Conservation (phyloP, 2,329 filamentous ascomycete genomes). For the Paradendryphiella salina region DNA sequence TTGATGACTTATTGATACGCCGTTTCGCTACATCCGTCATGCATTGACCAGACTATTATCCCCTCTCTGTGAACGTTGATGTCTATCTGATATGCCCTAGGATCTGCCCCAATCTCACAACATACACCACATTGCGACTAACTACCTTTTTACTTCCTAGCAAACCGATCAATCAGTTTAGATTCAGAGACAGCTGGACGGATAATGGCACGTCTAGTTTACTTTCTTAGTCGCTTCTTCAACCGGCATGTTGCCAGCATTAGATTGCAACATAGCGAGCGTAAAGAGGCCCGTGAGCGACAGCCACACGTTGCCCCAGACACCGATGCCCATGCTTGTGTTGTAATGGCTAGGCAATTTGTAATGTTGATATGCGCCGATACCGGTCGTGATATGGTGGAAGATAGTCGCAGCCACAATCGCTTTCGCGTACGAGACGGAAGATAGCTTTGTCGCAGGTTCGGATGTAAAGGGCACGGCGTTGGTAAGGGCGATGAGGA, state of each 20-base stretch:
- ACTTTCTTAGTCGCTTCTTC: constrained; percentile 19
- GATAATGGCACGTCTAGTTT: not conserved
- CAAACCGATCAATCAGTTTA: no score
- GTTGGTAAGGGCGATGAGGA: constrained; percentile 29
- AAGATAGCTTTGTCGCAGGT: not conserved
- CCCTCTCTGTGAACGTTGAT: no score
- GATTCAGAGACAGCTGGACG: no score
- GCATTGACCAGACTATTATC: no score
- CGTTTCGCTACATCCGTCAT: no score
- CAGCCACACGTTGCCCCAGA: constrained; percentile 35
- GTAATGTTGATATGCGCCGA: constrained; percentile 33
- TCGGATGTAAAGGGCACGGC: constrained; percentile 22
- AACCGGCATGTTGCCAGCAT: constrained; percentile 13
- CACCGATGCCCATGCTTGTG: constrained; percentile 30
- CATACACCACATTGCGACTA: no score
- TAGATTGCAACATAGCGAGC: constrained; percentile 11
- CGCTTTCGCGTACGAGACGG: constrained; percentile 25
- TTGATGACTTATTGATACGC: no score
- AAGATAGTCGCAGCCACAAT: constrained; percentile 31
- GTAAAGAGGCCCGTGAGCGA: constrained; percentile 24
- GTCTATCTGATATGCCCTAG: no score
- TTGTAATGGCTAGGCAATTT: constrained; percentile 32
- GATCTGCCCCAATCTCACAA: no score
- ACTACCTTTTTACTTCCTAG: no score
- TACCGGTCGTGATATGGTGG: constrained; percentile 27